These are phyloP conservation scores for Leersia perrieri DNA, from an alignment of 176 grass and related monocot genomes.

Conservation along the genomic window DNA sequence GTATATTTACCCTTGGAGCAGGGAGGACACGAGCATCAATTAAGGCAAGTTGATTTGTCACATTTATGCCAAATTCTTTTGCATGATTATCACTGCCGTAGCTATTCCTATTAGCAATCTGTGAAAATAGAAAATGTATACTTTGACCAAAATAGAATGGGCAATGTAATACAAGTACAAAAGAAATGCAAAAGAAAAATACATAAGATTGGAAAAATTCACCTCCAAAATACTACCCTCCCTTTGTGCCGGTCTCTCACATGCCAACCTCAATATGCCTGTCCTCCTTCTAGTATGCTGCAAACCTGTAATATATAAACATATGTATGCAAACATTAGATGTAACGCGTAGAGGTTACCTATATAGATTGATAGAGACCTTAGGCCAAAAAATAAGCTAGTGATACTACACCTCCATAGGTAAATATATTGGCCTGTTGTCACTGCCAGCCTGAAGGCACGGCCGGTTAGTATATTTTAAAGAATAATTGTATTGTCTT, in stretches of 20 bases:
- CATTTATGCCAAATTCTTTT: conserved; percentile 70
- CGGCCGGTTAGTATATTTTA: conserved; percentile 54
- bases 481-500: conserved; percentile 35
- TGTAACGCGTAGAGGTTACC: background rate
- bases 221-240: conserved; percentile 58
- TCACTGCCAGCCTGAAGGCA: conserved; percentile 75
- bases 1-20: conserved; percentile 48
- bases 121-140: conserved; percentile 1
- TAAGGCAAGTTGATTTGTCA: conserved; percentile 50
- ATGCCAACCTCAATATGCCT: conserved; percentile 54
- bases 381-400: background rate
- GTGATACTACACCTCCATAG: conserved; percentile 93
- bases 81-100: background rate
- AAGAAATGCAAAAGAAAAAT: background rate
- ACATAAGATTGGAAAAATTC: background rate
- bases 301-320: conserved; percentile 47
- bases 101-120: conserved; percentile 45
- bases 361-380: background rate
- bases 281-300: conserved; percentile 57
- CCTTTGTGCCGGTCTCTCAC: conserved; percentile 49
- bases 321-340: background rate
- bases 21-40: conserved; percentile 74
- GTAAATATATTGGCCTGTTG: conserved; percentile 60
- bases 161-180: background rate
- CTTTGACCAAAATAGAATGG: background rate